These are phyloP conservation scores for Trichosporon inkin DNA, from an alignment of 1,284 basidiomycete species.

Conservation along the genomic window DNA sequence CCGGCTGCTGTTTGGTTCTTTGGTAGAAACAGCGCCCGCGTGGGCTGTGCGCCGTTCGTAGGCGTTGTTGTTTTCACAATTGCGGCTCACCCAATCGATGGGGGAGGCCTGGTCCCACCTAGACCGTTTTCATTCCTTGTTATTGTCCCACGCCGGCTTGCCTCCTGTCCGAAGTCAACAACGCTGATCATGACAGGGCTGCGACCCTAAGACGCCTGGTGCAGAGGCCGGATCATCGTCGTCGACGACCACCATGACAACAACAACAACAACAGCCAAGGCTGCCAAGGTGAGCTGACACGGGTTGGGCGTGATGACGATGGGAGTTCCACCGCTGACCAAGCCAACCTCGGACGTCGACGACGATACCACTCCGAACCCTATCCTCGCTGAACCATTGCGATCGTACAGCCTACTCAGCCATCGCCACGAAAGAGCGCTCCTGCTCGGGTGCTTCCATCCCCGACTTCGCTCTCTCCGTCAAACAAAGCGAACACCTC, in stretches of 20 bases:
- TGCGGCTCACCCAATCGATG: conserved; percentile 8
- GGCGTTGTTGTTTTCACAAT: conserved; percentile 20
- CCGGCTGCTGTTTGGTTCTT: conserved; percentile 2
- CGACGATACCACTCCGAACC: background rate
- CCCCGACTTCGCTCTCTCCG: conserved; percentile 32
- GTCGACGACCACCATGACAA: background rate
- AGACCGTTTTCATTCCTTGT: background rate
- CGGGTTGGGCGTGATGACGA: background rate
- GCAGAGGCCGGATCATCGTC: conserved; percentile 1
- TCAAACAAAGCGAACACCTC: conserved; percentile 16
- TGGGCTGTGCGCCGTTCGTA: background rate
- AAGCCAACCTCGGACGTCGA: conserved; percentile 10
- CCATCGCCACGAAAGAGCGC: conserved; percentile 23
- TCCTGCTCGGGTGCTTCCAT: conserved; percentile 24
- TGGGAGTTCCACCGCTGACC: conserved; percentile 12
- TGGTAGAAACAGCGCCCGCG: background rate
- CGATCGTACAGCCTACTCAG: background rate
- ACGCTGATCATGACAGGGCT: conserved; percentile 2
- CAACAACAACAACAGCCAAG: conserved; percentile 3
- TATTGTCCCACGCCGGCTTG: conserved; percentile 8
- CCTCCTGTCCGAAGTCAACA: background rate
- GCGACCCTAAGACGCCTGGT: conserved; percentile 18
- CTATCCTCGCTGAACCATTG: background rate
- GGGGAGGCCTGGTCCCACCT: background rate
- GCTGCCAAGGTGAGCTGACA: background rate